Conservation (phyloP, 495 filamentous ascomycete species). For the Staphylotrichum longicolle region DNA sequence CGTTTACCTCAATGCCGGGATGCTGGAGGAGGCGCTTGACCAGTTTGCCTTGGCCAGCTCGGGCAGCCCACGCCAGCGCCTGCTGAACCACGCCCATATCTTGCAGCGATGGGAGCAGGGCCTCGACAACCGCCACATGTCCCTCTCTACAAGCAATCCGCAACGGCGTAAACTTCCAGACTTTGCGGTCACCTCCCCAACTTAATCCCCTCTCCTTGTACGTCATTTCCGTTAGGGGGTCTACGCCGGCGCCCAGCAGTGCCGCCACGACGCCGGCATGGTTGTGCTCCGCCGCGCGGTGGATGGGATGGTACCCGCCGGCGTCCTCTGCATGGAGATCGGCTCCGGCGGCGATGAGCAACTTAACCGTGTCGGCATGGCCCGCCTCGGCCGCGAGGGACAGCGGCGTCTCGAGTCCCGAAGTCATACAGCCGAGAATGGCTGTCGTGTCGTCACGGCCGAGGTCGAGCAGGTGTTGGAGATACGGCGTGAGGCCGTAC, state of each 20-base stretch:
- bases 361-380: conserved; percentile 7
- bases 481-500: conserved; percentile 18
- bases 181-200: too few relatives aligned
- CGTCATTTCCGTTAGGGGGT: conserved; percentile 33
- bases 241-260: conserved; percentile 32
- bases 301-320: conserved; percentile 28
- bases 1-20: conserved; percentile 19
- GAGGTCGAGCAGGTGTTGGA: conserved; percentile 1
- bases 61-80: conserved; percentile 30
- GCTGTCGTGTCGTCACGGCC: not conserved
- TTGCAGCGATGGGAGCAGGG: conserved; percentile 26
- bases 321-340: conserved; percentile 20
- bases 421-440: not conserved
- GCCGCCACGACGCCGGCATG: conserved; percentile 23
- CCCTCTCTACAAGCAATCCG: conserved; percentile 32
- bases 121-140: conserved; percentile 24
- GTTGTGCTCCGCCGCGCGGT: conserved; percentile 25
- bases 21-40: conserved; percentile 24
- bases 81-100: conserved; percentile 1
- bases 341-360: conserved; percentile 20
- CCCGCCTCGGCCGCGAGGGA: conserved; percentile 15
- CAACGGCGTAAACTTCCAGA: conserved; percentile 11
- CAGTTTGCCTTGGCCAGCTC: conserved; percentile 14
- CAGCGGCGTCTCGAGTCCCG: conserved; percentile 5
- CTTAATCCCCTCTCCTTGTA: too few relatives aligned